These are phyloP conservation scores for Vigna angularis DNA, from an alignment of 306 rosid species.

Conservation along the genomic window DNA sequence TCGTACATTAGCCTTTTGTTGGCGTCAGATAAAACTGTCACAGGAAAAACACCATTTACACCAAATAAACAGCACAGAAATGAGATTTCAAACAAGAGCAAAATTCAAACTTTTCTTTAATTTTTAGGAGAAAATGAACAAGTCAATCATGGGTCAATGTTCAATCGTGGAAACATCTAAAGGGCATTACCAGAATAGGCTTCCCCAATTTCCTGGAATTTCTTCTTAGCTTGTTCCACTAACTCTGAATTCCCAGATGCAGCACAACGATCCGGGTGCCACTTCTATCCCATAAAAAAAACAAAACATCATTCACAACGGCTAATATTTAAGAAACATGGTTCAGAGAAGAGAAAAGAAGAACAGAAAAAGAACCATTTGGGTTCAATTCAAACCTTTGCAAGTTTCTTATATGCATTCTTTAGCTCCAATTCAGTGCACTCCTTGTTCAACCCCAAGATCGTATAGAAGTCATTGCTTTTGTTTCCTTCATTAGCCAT, in stretches of 20 bases:
- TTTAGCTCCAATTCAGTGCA: constrained; percentile 77
- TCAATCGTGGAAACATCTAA: neutral
- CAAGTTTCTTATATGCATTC: constrained; percentile 87
- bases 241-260: constrained; percentile 74
- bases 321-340: neutral
- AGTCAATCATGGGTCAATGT: constrained; percentile 31
- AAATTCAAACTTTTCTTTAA: constrained; percentile 32
- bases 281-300: constrained; percentile 68
- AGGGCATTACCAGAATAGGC: constrained; percentile 88
- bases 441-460: constrained; percentile 84
- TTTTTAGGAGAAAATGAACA: neutral
- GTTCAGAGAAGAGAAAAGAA: neutral
- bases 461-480: constrained; percentile 64
- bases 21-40: constrained; percentile 79
- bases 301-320: constrained; percentile 34
- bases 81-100: neutral
- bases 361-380: neutral
- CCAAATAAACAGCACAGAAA: neutral
- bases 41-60: constrained; percentile 14
- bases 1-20: constrained; percentile 92
- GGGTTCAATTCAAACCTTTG: constrained; percentile 70
- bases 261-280: constrained; percentile 99
- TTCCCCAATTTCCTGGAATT: constrained; percentile 85
- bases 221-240: constrained; percentile 88
- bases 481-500: constrained; percentile 75